Percentiles rank a stretch among this genome's conserved stretches.
Conservation (phyloP, 306 rosid species). For the Erythrophleum fordii region DNA sequence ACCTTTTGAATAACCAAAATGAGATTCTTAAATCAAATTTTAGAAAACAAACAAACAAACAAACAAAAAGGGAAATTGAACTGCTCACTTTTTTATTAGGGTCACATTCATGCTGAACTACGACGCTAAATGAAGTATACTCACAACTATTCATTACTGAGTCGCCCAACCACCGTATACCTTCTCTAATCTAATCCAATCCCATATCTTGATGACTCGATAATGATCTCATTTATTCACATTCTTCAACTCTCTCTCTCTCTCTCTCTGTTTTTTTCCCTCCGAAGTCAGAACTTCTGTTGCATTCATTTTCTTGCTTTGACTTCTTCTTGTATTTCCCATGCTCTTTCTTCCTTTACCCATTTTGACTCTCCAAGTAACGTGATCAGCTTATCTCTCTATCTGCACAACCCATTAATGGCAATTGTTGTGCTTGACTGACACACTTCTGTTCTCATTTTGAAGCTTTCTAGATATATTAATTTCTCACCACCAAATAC, state of each 20-base stretch:
- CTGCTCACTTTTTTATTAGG: slow-evolving; percentile 70
- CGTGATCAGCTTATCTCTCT: background rate
- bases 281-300: slow-evolving; percentile 25
- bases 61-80: slow-evolving; percentile 45
- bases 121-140: slow-evolving; percentile 57
- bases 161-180: slow-evolving; percentile 72
- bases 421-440: slow-evolving; percentile 32
- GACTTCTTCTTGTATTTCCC: slow-evolving; percentile 33
- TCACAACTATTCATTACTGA: slow-evolving; percentile 44
- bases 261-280: too few relatives aligned
- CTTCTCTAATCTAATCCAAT: slow-evolving; percentile 40
- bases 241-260: slow-evolving; percentile 14
- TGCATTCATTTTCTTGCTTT: background rate
- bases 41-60: background rate
- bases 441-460: slow-evolving; percentile 38
- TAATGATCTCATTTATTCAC: background rate
- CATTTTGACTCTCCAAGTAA: slow-evolving; percentile 30
- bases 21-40: background rate
- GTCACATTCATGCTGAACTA: slow-evolving; percentile 54
- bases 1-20: too few relatives aligned
- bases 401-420: slow-evolving; percentile 42
- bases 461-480: slow-evolving; percentile 13
- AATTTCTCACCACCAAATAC: slow-evolving; percentile 13
- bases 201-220: slow-evolving; percentile 46
- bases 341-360: slow-evolving; percentile 35